Conservation (phyloP, 768 basidiomycete species). For the Candolleomyces aberdarensis region DNA sequence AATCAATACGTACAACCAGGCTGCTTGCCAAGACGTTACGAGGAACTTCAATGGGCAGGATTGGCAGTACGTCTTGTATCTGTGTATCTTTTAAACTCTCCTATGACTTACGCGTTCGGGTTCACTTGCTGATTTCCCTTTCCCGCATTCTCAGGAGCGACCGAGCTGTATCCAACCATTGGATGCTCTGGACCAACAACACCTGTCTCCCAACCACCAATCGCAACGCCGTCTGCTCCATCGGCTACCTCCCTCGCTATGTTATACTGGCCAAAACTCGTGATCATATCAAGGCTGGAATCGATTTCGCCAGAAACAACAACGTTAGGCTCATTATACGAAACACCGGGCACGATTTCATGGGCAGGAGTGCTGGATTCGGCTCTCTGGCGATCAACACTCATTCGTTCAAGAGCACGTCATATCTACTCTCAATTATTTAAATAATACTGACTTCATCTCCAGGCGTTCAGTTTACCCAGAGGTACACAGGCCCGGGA, state of each 20-base stretch:
- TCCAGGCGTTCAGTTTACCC: slow-evolving; percentile 13
- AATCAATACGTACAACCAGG: slow-evolving; percentile 7
- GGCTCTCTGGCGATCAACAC: slow-evolving; percentile 19
- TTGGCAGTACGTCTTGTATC: slow-evolving; percentile 5
- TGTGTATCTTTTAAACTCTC: background rate
- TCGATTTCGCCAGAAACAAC: slow-evolving; percentile 17
- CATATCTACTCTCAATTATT: too few relatives aligned
- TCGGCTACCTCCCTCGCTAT: slow-evolving; percentile 13
- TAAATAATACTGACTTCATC: background rate
- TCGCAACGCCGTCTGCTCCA: slow-evolving; percentile 10
- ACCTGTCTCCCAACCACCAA: slow-evolving; percentile 15
- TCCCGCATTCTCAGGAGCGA: slow-evolving; percentile 2
- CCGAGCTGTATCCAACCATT: slow-evolving; percentile 8
- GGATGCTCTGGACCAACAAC: slow-evolving; percentile 14
- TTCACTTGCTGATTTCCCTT: background rate
- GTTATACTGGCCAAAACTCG: slow-evolving; percentile 16
- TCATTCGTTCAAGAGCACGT: slow-evolving; percentile 12
- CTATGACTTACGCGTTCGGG: background rate
- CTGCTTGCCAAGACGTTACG: slow-evolving; percentile 2
- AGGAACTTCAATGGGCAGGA: slow-evolving; percentile 5
- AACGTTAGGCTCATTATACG: slow-evolving; percentile 22
- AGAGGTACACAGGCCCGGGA: slow-evolving; percentile 14
- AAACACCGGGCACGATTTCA: slow-evolving; percentile 22
- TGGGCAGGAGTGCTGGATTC: slow-evolving; percentile 20
- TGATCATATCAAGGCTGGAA: slow-evolving; percentile 18